phyloP scores from a whole-genome alignment of 1,139 yeast genomes.

The Pneumocystis canis region DNA sequence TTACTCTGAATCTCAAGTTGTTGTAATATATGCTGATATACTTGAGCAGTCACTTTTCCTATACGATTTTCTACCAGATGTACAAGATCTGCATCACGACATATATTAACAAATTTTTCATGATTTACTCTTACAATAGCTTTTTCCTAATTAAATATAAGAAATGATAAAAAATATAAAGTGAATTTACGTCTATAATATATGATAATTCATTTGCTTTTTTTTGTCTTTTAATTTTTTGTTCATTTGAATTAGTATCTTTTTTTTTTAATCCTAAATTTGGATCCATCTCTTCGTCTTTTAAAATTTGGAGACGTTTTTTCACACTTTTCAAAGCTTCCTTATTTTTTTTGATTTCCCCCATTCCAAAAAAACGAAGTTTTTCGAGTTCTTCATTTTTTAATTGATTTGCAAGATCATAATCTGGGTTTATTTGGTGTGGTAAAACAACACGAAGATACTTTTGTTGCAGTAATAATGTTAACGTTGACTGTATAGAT shows the following conservation, averaged over 20 bases:
- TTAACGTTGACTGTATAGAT: neutral
- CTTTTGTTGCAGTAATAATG: neutral
- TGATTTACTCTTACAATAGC: slow-evolving; percentile 50
- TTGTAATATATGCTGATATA: slow-evolving; percentile 47
- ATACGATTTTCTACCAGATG: slow-evolving; percentile 52
- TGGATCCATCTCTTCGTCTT: slow-evolving; percentile 1
- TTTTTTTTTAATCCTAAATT: neutral
- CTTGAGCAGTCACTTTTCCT: slow-evolving; percentile 52
- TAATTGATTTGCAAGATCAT: neutral
- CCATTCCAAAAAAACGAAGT: neutral
- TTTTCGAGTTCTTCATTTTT: neutral
- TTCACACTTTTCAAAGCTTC: neutral
- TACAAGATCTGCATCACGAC: slow-evolving; percentile 50
- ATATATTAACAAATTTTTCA: slow-evolving; percentile 49
- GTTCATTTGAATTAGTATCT: neutral
- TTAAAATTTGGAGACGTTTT: neutral
- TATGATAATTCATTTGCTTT: neutral
- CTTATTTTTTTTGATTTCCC: neutral
- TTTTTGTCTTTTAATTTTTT: neutral
- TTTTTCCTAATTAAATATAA: slow-evolving; percentile 7
- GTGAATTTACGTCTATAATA: neutral
- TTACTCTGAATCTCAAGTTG: slow-evolving; percentile 35
- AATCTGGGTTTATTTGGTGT: slow-evolving; percentile 4
- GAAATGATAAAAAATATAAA: neutral
- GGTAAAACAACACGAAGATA: slow-evolving; percentile 2